Evolutionary conservation across 2,329 filamentous ascomycete genomes (phyloP).

Genomic region (Nannizziopsis arthrosporioides): DNA sequence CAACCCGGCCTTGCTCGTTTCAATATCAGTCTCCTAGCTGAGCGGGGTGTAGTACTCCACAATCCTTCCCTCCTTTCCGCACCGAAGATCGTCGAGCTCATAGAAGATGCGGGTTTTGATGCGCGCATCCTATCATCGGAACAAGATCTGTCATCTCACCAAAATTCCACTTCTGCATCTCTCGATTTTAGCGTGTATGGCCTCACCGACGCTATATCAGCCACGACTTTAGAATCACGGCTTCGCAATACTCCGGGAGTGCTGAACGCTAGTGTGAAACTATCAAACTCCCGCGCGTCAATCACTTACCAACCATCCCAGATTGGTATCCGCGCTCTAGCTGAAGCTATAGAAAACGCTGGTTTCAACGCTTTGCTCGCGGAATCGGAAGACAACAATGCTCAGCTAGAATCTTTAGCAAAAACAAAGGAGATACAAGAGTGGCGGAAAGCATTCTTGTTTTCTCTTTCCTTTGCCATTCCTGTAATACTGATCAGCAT

Average conservation of each 20-base stretch:
- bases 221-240: slow-evolving; percentile 56
- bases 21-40: slow-evolving; percentile 88
- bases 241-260: slow-evolving; percentile 59
- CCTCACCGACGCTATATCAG: slow-evolving; percentile 57
- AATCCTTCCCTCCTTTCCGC: slow-evolving; percentile 58
- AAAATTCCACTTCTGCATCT: slow-evolving; percentile 43
- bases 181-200: slow-evolving; percentile 80
- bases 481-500: slow-evolving; percentile 90
- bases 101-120: slow-evolving; percentile 85
- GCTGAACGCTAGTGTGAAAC: slow-evolving; percentile 58
- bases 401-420: slow-evolving; percentile 85
- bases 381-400: slow-evolving; percentile 90
- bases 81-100: slow-evolving; percentile 65
- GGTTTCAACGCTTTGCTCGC: slow-evolving; percentile 84
- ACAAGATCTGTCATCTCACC: slow-evolving; percentile 45
- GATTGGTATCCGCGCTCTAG: slow-evolving; percentile 68
- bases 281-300: slow-evolving; percentile 60
- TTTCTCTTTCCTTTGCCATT: slow-evolving; percentile 68
- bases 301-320: slow-evolving; percentile 60
- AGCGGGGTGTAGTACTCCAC: slow-evolving; percentile 79
- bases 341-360: slow-evolving; percentile 66
- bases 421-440: slow-evolving; percentile 95
- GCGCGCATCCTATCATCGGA: slow-evolving; percentile 69
- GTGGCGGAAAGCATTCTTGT: slow-evolving; percentile 71
- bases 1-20: slow-evolving; percentile 73